These are phyloP conservation scores for Yarrowia bubula DNA, from an alignment of 805 yeast species.

Conservation along the genomic window DNA sequence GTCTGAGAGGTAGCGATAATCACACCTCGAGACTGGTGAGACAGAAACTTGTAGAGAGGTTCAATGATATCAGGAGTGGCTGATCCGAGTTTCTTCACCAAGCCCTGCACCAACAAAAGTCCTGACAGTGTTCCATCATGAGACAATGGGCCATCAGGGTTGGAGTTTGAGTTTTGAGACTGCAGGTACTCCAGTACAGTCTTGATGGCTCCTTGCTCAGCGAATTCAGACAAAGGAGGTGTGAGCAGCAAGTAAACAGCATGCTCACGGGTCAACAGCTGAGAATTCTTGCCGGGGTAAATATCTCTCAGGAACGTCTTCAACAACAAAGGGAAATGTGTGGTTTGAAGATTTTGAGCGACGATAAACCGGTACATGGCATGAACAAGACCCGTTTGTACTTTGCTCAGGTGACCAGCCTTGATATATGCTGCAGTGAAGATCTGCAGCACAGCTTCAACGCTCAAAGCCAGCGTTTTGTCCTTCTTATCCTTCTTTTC, in stretches of 20 bases:
- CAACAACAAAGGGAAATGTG: background rate
- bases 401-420: conserved; percentile 9
- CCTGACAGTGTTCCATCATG: conserved; percentile 2
- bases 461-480: background rate
- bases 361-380: conserved; percentile 12
- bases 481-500: conserved; percentile 11
- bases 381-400: conserved; percentile 12
- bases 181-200: conserved; percentile 32
- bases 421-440: conserved; percentile 3
- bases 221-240: conserved; percentile 27
- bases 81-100: conserved; percentile 36
- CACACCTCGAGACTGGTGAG: conserved; percentile 29
- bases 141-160: background rate
- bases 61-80: conserved; percentile 31
- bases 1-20: conserved; percentile 26
- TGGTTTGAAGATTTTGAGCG: background rate
- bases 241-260: background rate
- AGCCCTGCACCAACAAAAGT: conserved; percentile 31
- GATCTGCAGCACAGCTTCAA: conserved; percentile 5
- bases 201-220: conserved; percentile 32
- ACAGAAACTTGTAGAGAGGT: conserved; percentile 23
- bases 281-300: conserved; percentile 1
- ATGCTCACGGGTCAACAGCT: background rate
- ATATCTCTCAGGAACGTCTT: conserved; percentile 10
- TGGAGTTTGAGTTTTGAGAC: conserved; percentile 2